These are phyloP conservation scores for Cryptosporidium baileyi DNA, from an alignment of 169 alveolate species.

Conservation along the genomic window DNA sequence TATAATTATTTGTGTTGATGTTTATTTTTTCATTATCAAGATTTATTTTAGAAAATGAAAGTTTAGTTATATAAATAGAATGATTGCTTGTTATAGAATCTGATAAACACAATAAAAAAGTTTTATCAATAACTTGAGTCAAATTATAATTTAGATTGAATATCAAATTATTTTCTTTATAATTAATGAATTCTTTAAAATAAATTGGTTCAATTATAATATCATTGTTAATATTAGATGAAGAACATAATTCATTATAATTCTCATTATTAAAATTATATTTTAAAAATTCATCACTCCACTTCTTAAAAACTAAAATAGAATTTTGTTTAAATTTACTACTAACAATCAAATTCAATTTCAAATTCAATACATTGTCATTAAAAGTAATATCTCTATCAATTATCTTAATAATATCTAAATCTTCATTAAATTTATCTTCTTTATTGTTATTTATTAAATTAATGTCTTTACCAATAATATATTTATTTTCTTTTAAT, in stretches of 20 bases:
- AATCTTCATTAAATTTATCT: neutral
- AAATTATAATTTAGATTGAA: constrained; percentile 1
- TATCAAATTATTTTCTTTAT: neutral
- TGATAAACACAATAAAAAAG: constrained; percentile 47
- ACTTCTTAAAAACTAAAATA: constrained; percentile 22
- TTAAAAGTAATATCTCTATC: constrained; percentile 8
- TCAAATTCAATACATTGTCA: neutral
- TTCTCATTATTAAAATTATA: neutral
- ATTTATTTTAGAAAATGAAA: neutral
- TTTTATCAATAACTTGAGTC: neutral
- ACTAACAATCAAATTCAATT: neutral
- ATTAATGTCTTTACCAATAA: neutral
- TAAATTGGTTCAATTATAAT: neutral
- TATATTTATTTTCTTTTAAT: neutral
- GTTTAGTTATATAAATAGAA: constrained; percentile 35
- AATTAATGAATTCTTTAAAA: neutral
- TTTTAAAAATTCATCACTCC: neutral
- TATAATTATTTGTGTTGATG: neutral
- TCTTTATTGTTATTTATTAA: neutral
- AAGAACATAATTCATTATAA: constrained; percentile 7
- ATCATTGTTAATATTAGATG: constrained; percentile 17
- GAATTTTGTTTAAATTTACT: neutral
- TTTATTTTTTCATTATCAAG: neutral
- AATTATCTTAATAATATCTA: neutral
- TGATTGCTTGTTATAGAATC: constrained; percentile 13